A percentile compares a stretch with the other conserved stretches of the same genome.
Evolutionary conservation across 805 yeast species (phyloP).

Genomic region (Candida sphagnicola): DNA sequence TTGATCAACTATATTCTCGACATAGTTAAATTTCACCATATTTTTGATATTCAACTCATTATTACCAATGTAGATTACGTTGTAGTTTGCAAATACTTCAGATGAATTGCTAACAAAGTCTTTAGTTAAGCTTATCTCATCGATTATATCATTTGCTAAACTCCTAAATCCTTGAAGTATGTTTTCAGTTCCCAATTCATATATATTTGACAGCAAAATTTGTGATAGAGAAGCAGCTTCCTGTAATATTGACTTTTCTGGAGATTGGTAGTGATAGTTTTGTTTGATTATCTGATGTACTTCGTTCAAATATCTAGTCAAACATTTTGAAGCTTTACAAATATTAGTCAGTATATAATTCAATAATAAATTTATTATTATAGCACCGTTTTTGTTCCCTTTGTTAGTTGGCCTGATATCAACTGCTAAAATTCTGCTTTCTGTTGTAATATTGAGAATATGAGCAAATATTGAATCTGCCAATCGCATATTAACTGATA

Average conservation of each 20-base stretch:
- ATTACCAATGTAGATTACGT: neutral
- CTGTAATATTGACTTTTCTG: slow-evolving; percentile 36
- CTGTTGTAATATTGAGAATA: slow-evolving; percentile 31
- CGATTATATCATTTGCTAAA: slow-evolving; percentile 16
- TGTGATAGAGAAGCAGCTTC: slow-evolving; percentile 44
- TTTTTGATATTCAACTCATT: neutral
- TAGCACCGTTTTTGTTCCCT: slow-evolving; percentile 38
- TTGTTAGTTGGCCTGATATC: slow-evolving; percentile 46
- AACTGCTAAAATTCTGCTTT: slow-evolving; percentile 40
- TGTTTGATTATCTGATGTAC: neutral
- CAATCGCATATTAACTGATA: slow-evolving; percentile 28
- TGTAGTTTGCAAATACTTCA: neutral
- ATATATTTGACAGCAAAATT: slow-evolving; percentile 32
- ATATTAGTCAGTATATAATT: slow-evolving; percentile 15
- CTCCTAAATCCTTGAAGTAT: slow-evolving; percentile 39
- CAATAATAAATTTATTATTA: slow-evolving; percentile 15
- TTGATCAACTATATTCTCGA: slow-evolving; percentile 22
- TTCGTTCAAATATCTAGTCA: neutral
- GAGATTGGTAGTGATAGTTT: slow-evolving; percentile 32
- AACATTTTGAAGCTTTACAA: neutral
- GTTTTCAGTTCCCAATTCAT: slow-evolving; percentile 28
- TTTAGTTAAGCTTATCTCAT: neutral
- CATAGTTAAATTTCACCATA: slow-evolving; percentile 1
- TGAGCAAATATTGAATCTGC: slow-evolving; percentile 40
- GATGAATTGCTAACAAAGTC: neutral